Base-by-base conservation (phyloP, 1,139 yeast genomes). In the Yamadazyma diddensiae region DNA sequence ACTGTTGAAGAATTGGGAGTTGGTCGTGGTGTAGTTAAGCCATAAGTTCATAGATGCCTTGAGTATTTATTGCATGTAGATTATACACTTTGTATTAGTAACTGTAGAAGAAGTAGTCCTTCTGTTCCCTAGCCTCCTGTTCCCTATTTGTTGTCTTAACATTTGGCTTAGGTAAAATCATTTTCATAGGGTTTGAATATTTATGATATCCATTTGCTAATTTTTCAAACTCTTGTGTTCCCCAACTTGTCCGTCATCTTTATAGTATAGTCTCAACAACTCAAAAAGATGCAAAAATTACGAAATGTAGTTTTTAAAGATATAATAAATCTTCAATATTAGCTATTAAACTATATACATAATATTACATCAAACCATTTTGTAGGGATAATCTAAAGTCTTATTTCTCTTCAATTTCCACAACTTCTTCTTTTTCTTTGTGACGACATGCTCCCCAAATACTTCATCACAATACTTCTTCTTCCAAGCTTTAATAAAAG, bases 331-430 rank as follows among this genome's bases (percentile, higher is more conserved):
- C 3, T 11, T 13, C 12, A n/a, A 26, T 10, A 9, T 19, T 6
- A 16, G 14, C 15, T 19, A 16, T 8, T 8, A 13, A 7, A 11
- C 17, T 19, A 19, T 13, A 19, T 26, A 26, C 24, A 26, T 21
- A 7, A 5, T 7, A 5, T 8, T n/a, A 21, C 12, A 8, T n/a
- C 12, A 21, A 21, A 41, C 38, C 15, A 38, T 29, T 33, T 82
- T 84, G 58, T 79, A 88, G 3, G 97, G 96, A 52, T 87, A 87
- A 45, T 84, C 95, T 12, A 81, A 73, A 18, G 73, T 65, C 49
- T 83, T 82, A 48, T 80, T 88, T 55, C 83, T 83, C 53, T 94
- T 79, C 47, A 69, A 55, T 56, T 85, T 82, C 97, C 97, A 88
- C 41, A 83, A 74, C 66, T 84, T 85, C 76, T 82, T 82, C 77